Base-by-base conservation (phyloP, 176 grass and related monocot species). In the Echinochloa phyllopogon region DNA sequence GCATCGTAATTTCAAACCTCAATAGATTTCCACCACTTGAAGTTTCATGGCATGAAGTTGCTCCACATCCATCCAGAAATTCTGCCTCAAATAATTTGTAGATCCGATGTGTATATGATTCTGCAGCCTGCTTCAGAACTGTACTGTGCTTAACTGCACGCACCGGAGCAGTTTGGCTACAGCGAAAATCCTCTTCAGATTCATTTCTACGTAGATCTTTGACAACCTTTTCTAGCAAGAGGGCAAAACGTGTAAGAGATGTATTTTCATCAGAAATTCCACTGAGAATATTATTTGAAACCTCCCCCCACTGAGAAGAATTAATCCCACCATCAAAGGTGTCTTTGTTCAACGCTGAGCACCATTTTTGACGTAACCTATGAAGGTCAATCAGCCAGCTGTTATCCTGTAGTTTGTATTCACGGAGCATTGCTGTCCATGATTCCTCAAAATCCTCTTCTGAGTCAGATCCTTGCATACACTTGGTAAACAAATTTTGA, bases 71-170 rank as follows among this genome's bases (percentile, higher is more conserved):
- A 72, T 96, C 94, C 11, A 93, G 77, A 77, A 89, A 96, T 86
- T 96, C 94, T 12, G 85, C 76, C 81, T 96, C 94, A 89, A 93
- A 96, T 89, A 96, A 79, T 75, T 93, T 96, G 68, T 96, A 96
- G 38, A 96, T 86, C 74, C 86, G 91, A 65, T 93, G 94, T 3
- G 94, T 93, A 62, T 91, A 96, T 12, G 85, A 85, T 82, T 96
- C 88, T 16, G 88, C 84, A 79, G 89, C 89, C 69, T 91, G 94
- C 76, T 93, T 96, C 76, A 96, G 50, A 82, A 93, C 90, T 80
- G 90, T 88, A 72, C 94, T 96, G 33, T 96, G 86, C 64, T 96
- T 96, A 74, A 93, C 87, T 58, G 91, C 91, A 73, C 94, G 94
- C 36, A 93, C 88, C 77, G 94, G 94, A 75, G 88, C 94, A 81